Conservation (phyloP, 148 eudicot genomes). For the Persicaria maculosa region DNA sequence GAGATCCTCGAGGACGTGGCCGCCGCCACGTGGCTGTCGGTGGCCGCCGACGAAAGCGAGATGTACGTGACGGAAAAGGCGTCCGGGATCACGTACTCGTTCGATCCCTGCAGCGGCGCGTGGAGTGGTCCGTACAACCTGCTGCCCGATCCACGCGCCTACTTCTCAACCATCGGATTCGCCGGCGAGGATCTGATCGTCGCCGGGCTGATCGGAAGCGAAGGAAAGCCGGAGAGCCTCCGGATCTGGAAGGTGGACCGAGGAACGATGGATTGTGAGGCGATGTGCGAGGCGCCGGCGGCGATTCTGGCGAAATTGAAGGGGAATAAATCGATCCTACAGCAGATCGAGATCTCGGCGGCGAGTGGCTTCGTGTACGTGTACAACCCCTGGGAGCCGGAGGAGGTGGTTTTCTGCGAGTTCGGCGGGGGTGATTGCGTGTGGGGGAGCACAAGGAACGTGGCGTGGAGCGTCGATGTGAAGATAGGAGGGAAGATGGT, state of each 20-base stretch:
- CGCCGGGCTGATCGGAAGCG: conserved; percentile 30
- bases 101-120: conserved; percentile 22
- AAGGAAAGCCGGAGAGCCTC: conserved; percentile 19
- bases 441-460: conserved; percentile 44
- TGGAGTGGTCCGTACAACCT: conserved; percentile 45
- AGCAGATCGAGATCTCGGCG: conserved; percentile 25
- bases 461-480: conserved; percentile 18
- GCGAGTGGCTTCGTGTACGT: conserved; percentile 29
- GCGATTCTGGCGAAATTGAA: conserved; percentile 32
- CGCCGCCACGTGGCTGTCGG: conserved; percentile 49
- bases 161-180: conserved; percentile 31
- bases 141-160: conserved; percentile 28
- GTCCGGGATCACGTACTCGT: conserved; percentile 40
- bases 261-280: conserved; percentile 17
- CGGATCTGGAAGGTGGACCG: conserved; percentile 37
- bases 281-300: conserved; percentile 52
- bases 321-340: conserved; percentile 17
- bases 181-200: conserved; percentile 32
- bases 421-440: conserved; percentile 20
- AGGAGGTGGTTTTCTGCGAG: conserved; percentile 38
- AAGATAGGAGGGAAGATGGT: conserved; percentile 28
- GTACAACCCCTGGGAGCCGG: conserved; percentile 28
- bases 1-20: conserved; percentile 31
- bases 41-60: conserved; percentile 25
- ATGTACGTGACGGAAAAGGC: conserved; percentile 37